Base-by-base conservation (phyloP, 2,329 filamentous ascomycete species). In the Pleomassaria siparia region DNA sequence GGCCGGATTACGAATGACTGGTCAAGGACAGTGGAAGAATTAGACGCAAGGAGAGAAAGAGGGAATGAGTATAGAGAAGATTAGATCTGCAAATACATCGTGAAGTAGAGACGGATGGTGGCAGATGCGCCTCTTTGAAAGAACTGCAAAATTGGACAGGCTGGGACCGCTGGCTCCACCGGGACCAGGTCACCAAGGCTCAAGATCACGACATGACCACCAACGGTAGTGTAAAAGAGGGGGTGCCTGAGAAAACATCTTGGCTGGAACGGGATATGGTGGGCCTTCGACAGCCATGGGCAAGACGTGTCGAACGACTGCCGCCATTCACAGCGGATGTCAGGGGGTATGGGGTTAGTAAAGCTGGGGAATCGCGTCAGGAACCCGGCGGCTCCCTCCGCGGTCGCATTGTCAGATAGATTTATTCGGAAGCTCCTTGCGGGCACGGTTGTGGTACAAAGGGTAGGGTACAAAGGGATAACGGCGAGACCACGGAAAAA, bases 241-340 rank as follows among this genome's bases (percentile, higher is more conserved):
- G 28, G 46, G 43, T 21, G 13, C 33, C 29, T 39, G 28, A 40
- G 40, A 28, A n/a, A 33, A 30, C 22, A 24, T 26, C 53, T 56
- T 56, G 53, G 53, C 53, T 56, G 53, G 53, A 56, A 56, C 53
- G 24, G 36, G 43, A 42, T 11, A 40, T 32, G 22, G 50, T 50
- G 49, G 53, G 46, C 30, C 42, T 25, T 43, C 25, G 43, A 40
- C 30, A 21, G 37, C 25, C 22, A 16, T 53, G 50, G n/a, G 46
- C 47, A 51, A 32, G 41, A 35, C 9, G 13, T 29, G 25, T 36
- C 45, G 48, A 35, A 36, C 44, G 22, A 33, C 28, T 36, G 16
- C 44, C 44, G 29, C 41, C 28, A 29, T 2, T 20, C 10, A 37
- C 9, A 12, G 18, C 21, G 9, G 28, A 30, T 13, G 39, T 29